These are phyloP conservation scores for Fusarium fracticaudum DNA, from an alignment of 2,329 filamentous ascomycete genomes.

Conservation along the genomic window DNA sequence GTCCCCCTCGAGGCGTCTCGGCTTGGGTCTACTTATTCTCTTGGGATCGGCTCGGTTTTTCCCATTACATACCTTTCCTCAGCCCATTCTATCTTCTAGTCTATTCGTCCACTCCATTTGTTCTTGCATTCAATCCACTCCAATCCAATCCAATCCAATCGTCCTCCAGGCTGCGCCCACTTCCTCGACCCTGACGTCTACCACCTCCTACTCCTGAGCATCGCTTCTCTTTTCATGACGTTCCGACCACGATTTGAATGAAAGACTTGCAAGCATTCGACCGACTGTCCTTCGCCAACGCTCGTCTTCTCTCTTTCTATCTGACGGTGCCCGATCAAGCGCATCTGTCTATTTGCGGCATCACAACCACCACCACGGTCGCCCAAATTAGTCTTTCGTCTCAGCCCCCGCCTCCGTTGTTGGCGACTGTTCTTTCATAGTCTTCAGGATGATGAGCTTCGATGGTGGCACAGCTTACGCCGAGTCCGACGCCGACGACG, in stretches of 20 bases:
- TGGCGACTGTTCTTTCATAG: constrained; percentile 27
- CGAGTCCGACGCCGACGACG: constrained; percentile 84
- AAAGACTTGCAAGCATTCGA: constrained; percentile 21
- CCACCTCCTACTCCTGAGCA: constrained; percentile 3
- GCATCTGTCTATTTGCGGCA: constrained; percentile 21
- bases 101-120: constrained; percentile 27
- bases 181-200: constrained; percentile 18
- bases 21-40: constrained; percentile 23
- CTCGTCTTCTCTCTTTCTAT: constrained; percentile 13
- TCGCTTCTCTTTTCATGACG: constrained; percentile 6
- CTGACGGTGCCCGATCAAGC: constrained; percentile 23
- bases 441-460: constrained; percentile 63
- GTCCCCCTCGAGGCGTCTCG: constrained; percentile 11
- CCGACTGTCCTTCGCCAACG: constrained; percentile 13
- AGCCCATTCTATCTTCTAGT: constrained; percentile 22
- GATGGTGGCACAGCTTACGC: constrained; percentile 76
- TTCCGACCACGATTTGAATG: constrained; percentile 31
- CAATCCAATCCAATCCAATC: constrained; percentile 33
- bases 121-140: constrained; percentile 11
- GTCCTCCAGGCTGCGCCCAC: constrained; percentile 20
- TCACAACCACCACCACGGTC: constrained; percentile 19
- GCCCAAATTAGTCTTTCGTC: constrained; percentile 13
- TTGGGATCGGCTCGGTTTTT: constrained; percentile 23
- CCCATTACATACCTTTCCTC: constrained; percentile 22
- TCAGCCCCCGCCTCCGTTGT: constrained; percentile 2